Conservation (phyloP, 495 filamentous ascomycete genomes). For the Penicillium samsonianum region DNA sequence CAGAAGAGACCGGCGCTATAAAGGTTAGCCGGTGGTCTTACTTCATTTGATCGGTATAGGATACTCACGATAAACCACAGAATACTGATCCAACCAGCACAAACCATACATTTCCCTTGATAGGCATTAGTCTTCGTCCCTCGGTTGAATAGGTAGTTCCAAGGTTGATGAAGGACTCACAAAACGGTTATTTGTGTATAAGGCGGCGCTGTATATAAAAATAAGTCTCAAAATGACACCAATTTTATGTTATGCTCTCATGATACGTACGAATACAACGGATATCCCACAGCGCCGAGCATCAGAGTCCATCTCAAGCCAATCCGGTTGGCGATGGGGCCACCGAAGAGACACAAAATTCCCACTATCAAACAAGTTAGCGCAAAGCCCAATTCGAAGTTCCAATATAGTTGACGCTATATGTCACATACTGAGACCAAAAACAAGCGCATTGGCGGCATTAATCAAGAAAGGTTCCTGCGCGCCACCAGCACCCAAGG, state of each 20-base stretch:
- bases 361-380: constrained; percentile 49
- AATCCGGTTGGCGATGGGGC: constrained; percentile 55
- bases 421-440: constrained; percentile 39
- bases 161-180: constrained; percentile 13
- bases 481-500: constrained; percentile 64
- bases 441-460: constrained; percentile 64
- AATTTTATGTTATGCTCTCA: background rate
- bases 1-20: constrained; percentile 60
- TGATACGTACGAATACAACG: constrained; percentile 36
- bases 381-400: background rate
- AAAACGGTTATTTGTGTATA: constrained; percentile 68
- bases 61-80: constrained; percentile 57
- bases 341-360: constrained; percentile 56
- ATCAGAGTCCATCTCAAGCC: constrained; percentile 62
- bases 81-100: constrained; percentile 62
- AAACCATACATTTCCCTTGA: constrained; percentile 59
- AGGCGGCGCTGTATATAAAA: constrained; percentile 42
- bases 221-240: constrained; percentile 32
- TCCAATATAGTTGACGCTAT: background rate
- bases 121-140: constrained; percentile 4
- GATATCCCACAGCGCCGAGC: constrained; percentile 53
- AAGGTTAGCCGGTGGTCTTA: background rate
- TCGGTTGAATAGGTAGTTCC: background rate
- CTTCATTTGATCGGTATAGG: background rate
- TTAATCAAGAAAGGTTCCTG: constrained; percentile 61